These are phyloP conservation scores for Penicillium odoratum DNA, from an alignment of 495 filamentous ascomycete species.

Conservation along the genomic window DNA sequence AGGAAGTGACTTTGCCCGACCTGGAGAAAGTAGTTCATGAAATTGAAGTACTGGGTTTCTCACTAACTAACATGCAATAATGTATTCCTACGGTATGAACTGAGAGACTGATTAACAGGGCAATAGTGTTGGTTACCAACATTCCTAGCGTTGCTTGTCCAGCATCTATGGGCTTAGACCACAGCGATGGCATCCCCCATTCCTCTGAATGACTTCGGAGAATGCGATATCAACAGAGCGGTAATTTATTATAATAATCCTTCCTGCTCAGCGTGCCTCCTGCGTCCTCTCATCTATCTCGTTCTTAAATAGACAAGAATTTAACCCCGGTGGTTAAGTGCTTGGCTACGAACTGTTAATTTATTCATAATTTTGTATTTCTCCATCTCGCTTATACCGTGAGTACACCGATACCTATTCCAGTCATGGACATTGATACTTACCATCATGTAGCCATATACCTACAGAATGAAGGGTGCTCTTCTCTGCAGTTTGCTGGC, in stretches of 20 bases:
- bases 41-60: not conserved
- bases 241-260: constrained; percentile 22
- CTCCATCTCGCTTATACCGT: constrained; percentile 1
- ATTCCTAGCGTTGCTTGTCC: constrained; percentile 31
- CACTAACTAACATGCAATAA: not conserved
- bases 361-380: constrained; percentile 9
- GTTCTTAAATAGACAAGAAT: not conserved
- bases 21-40: too few species aligned
- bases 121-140: constrained; percentile 10
- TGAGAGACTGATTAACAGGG: not conserved
- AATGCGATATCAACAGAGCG: constrained; percentile 11
- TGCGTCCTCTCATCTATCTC: not conserved
- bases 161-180: constrained; percentile 7
- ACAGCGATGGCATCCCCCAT: constrained; percentile 23
- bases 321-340: constrained; percentile 26
- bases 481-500: constrained; percentile 38
- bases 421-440: not conserved
- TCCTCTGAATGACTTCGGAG: constrained; percentile 21
- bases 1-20: too few species aligned
- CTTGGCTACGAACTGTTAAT: constrained; percentile 8
- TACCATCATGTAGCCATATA: constrained; percentile 2
- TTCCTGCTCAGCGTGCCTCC: not conserved
- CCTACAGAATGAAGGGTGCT: constrained; percentile 42
- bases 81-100: not conserved
- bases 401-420: not conserved